Evolutionary conservation across 371 early-diverging fungal species (phyloP).

Genomic region (Paramicrosporidium saccamoebae): DNA sequence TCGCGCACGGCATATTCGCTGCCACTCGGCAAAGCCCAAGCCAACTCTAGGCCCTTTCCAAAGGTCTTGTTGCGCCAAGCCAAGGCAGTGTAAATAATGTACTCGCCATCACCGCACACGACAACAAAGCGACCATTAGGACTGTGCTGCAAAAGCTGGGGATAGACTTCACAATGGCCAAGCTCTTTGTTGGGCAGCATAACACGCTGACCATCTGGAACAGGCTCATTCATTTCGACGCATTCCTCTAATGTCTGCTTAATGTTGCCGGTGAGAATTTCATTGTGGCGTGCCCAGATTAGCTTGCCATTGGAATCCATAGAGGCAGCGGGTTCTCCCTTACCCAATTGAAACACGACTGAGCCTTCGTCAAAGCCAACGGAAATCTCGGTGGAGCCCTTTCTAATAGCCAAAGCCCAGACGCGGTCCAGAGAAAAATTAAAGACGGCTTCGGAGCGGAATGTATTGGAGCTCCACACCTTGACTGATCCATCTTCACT

Average conservation of each 20-base stretch:
- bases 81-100: conserved; percentile 90
- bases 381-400: conserved; percentile 59
- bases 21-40: conserved; percentile 77
- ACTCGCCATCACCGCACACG: conserved; percentile 93
- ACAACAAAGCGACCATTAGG: conserved; percentile 94
- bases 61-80: conserved; percentile 96
- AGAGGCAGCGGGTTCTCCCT: conserved; percentile 78
- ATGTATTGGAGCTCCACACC: conserved; percentile 91
- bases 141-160: conserved; percentile 73
- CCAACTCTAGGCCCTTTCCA: conserved; percentile 74
- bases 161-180: conserved; percentile 86
- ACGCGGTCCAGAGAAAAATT: conserved; percentile 88
- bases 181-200: conserved; percentile 58
- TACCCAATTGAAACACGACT: conserved; percentile 64
- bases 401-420: conserved; percentile 61
- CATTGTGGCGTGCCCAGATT: conserved; percentile 86
- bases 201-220: conserved; percentile 73
- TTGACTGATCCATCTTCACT: conserved; percentile 88
- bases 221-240: conserved; percentile 14
- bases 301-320: conserved; percentile 89
- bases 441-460: conserved; percentile 66
- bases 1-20: conserved; percentile 84
- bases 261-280: conserved; percentile 72
- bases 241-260: conserved; percentile 22
- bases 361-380: conserved; percentile 85